phyloP scores from a whole-genome alignment of 2,329 filamentous ascomycete species.

The Dichotomopilus funicola region DNA sequence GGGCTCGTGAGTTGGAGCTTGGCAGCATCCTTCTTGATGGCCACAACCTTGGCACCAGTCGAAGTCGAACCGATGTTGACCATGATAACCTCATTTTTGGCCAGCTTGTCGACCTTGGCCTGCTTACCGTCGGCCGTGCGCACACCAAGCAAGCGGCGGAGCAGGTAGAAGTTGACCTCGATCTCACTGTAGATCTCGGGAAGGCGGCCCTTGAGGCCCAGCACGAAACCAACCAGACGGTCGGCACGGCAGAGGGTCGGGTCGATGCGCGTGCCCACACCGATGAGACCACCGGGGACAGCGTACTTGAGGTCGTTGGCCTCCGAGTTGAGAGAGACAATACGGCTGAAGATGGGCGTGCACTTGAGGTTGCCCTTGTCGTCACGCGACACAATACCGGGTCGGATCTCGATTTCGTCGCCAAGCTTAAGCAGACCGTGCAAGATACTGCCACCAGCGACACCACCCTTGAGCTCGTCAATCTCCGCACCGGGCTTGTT shows the following conservation, averaged over 20 bases:
- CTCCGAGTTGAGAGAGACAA: constrained; percentile 93
- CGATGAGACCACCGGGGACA: constrained; percentile 93
- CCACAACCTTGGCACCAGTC: constrained; percentile 93
- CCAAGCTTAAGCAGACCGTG: constrained; percentile 95
- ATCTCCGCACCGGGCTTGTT: constrained; percentile 99
- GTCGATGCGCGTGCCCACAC: constrained; percentile 95
- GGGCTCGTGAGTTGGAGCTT: constrained; percentile 90
- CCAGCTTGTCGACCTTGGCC: constrained; percentile 95
- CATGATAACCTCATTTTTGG: constrained; percentile 99
- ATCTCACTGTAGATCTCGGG: constrained; percentile 98
- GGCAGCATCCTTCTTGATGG: constrained; percentile 95
- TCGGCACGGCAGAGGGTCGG: constrained; percentile 97
- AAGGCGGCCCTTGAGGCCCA: constrained; percentile 86
- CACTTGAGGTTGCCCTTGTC: constrained; percentile 91
- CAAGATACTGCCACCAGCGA: constrained; percentile 93
- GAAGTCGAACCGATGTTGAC: constrained; percentile 98
- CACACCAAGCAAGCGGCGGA: constrained; percentile 89
- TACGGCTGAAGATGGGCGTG: constrained; percentile 92
- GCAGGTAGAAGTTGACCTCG: constrained; percentile 98
- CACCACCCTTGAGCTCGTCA: constrained; percentile 95
- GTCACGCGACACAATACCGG: constrained; percentile 96
- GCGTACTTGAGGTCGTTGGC: constrained; percentile 98
- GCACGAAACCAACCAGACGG: constrained; percentile 95
- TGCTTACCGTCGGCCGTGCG: constrained; percentile 98
- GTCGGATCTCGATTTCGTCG: constrained; percentile 97